Base-by-base conservation (phyloP, 768 basidiomycete genomes). In the Leucosporidium creatinivorum region DNA sequence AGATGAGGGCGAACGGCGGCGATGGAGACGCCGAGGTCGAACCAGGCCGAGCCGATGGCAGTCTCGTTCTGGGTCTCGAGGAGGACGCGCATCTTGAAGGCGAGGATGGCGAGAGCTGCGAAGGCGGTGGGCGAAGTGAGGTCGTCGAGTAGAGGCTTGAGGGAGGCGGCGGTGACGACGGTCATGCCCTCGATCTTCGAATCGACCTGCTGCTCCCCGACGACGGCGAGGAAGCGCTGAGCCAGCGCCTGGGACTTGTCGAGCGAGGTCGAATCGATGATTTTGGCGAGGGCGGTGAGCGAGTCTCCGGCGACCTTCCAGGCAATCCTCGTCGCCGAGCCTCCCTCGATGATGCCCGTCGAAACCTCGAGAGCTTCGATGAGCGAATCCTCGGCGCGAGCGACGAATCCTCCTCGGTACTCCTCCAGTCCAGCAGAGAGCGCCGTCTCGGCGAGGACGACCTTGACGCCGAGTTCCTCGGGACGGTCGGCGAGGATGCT, bases 231-330 rank as follows among this genome's bases (percentile, higher is more conserved):
- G 4, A 75, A 61, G 15, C 48, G 48, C 26, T 0, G 36, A 13
- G 52, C 55, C 12, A 62, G 36, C 4, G 47, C 15, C 7, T 28
- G 44, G 21, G 33, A 25, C 44, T 62, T 56, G 7, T 66, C 62
- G 39, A 52, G 49, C 15, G 19, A 15, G 1, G 48, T 44, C 1
- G 63, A 56, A 1, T 61, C 44, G 0, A 63, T 47, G 13, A 76
- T 57, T 33, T 77, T 78, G 5, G 87, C 87, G 18, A 97, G 79
- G 58, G 84, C 82, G 73, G 85, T 85, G 6, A 89, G 77, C 4
- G 87, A 85, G 76, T 99, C 93, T 0, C 85, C 89, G 17, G 86
- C 81, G 21, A 79, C 55, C 69, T 98, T 98, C 94, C 93, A 98
- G 6, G 84, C 84, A 4, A 89, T 80, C 7, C 83, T 80, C 23